Conservation (phyloP, 2,329 filamentous ascomycete species). For the Trichoderma lentiforme region DNA sequence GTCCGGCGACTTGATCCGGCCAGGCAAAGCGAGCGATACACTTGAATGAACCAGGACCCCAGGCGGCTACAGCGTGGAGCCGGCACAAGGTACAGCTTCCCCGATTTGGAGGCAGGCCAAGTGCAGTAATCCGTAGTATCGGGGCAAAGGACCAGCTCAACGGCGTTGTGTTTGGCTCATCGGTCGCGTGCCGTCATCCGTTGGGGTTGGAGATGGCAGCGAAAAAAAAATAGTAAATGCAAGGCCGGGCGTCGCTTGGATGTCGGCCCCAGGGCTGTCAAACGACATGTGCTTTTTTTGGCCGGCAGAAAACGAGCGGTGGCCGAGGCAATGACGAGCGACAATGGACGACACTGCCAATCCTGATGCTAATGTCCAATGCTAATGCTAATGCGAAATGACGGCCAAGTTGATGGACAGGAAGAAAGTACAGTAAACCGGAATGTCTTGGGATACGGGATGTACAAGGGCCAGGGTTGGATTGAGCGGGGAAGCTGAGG, state of each 20-base stretch:
- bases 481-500: neutral
- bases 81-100: neutral
- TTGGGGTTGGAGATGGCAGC: constrained; percentile 9
- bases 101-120: constrained; percentile 8
- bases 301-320: neutral
- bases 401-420: neutral
- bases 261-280: neutral
- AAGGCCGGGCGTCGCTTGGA: neutral
- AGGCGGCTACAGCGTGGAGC: constrained; percentile 15
- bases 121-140: neutral
- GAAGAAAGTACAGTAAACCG: neutral
- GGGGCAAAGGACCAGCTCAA: constrained; percentile 8
- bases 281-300: neutral
- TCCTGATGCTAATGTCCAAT: neutral
- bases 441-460: neutral
- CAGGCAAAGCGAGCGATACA: constrained; percentile 1
- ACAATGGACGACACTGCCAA: neutral
- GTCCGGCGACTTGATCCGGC: neutral
- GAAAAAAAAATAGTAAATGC: neutral
- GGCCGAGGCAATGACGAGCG: neutral
- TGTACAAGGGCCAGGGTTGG: neutral
- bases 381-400: neutral
- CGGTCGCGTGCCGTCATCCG: constrained; percentile 20
- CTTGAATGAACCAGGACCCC: constrained; percentile 9
- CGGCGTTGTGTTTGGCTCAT: constrained; percentile 7